phyloP scores from a whole-genome alignment of 345 rosid genomes.

The Salix suchowensis region DNA sequence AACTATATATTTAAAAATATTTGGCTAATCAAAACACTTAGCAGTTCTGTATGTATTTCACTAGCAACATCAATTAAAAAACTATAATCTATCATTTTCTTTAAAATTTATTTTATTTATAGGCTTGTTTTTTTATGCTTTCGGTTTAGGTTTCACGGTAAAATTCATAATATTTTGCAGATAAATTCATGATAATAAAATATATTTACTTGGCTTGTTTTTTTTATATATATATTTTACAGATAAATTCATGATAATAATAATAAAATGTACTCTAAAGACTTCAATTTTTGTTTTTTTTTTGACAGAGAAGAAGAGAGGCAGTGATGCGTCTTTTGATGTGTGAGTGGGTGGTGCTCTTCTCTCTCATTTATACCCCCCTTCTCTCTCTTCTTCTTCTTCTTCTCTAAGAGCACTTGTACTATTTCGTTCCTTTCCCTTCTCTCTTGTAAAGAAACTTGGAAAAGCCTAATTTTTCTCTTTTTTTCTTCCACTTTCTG shows the following conservation, averaged over 20 bases:
- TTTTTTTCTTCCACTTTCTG: slow-evolving; percentile 2
- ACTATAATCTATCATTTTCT: no score
- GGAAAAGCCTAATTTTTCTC: neutral
- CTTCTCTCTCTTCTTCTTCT: neutral
- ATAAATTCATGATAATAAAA: no score
- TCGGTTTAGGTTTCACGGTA: no score
- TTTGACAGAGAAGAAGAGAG: slow-evolving; percentile 17
- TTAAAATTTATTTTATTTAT: no score
- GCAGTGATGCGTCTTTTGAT: slow-evolving; percentile 61
- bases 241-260: no score
- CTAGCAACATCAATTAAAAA: no score
- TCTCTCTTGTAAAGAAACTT: neutral
- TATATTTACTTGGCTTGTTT: no score
- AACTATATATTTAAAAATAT: no score
- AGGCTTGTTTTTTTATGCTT: no score
- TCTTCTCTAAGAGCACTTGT: neutral
- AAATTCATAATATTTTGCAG: no score
- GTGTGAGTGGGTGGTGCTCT: slow-evolving; percentile 40
- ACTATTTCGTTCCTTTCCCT: neutral
- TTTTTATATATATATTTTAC: neutral
- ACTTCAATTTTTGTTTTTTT: neutral
- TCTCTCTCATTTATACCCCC: neutral
- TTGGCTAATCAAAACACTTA: no score
- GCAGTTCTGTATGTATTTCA: no score
- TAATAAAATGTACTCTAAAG: neutral